These are phyloP conservation scores for Cichorium intybus DNA, from an alignment of 140 eudicot genomes.

Conservation along the genomic window DNA sequence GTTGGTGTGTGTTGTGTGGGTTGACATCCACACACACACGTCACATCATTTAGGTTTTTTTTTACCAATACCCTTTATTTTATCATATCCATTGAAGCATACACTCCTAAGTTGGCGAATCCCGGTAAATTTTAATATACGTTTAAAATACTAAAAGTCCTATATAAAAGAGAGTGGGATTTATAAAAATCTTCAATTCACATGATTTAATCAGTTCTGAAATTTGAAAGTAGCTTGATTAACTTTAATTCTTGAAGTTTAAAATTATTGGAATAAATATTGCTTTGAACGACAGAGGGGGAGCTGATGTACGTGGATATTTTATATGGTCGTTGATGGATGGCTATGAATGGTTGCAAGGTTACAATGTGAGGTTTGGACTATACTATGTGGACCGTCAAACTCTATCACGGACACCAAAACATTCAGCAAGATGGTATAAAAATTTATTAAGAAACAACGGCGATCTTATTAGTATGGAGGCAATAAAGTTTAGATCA, in stretches of 20 bases:
- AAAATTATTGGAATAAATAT: not conserved
- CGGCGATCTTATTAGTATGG: constrained; percentile 18
- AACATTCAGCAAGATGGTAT: constrained; percentile 68
- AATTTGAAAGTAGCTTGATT: not conserved
- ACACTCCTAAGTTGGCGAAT: no score
- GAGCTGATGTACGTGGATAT: constrained; percentile 87
- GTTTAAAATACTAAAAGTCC: no score
- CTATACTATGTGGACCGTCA: constrained; percentile 52
- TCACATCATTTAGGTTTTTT: no score
- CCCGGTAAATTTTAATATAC: no score
- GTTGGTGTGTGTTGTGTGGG: no score
- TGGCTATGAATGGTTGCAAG: constrained; percentile 62
- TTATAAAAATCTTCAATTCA: no score
- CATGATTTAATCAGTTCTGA: no score
- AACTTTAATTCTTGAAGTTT: not conserved
- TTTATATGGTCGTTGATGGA: constrained; percentile 81
- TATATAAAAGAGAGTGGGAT: no score
- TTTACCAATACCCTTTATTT: no score
- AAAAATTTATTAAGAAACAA: constrained; percentile 44
- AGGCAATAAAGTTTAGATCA: no score
- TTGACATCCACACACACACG: no score
- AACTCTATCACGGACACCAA: constrained; percentile 56
- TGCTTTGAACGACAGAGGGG: constrained; percentile 38
- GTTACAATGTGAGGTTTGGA: constrained; percentile 54
- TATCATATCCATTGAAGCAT: no score